Conservation (phyloP, 371 early-diverging fungal genomes). For the Syncephalastrum contaminatum region DNA sequence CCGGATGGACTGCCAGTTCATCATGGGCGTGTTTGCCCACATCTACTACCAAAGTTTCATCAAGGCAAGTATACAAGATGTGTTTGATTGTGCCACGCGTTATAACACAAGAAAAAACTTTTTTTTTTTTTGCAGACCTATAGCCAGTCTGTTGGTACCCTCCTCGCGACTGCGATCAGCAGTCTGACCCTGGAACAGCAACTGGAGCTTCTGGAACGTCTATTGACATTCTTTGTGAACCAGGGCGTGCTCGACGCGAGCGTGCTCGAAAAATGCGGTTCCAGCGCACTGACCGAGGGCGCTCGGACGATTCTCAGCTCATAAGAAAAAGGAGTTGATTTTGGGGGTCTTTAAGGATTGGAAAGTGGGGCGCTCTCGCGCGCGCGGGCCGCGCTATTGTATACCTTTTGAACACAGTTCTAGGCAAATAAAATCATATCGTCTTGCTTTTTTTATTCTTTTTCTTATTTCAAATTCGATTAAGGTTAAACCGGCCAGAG, state of each 20-base stretch:
- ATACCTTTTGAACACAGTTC: background rate
- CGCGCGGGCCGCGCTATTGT: slow-evolving; percentile 9
- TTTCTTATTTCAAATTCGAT: too few species aligned
- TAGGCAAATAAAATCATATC: too few species aligned
- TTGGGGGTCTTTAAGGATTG: too few species aligned
- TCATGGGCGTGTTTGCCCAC: slow-evolving; percentile 95
- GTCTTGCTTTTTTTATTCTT: too few species aligned
- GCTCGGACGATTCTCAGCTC: slow-evolving; percentile 5
- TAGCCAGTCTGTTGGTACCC: slow-evolving; percentile 53
- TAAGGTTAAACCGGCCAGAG: too few species aligned
- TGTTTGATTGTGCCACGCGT: background rate
- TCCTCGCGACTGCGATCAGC: slow-evolving; percentile 50
- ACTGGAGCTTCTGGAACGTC: slow-evolving; percentile 53
- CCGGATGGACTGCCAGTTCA: slow-evolving; percentile 97
- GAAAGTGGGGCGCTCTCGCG: slow-evolving; percentile 2
- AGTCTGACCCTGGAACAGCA: slow-evolving; percentile 52
- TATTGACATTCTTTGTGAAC: slow-evolving; percentile 59
- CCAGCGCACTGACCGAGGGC: slow-evolving; percentile 22
- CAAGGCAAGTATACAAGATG: slow-evolving; percentile 42
- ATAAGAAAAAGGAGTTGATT: background rate
- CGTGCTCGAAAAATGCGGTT: slow-evolving; percentile 38
- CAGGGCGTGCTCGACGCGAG: slow-evolving; percentile 52
- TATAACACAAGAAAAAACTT: background rate
- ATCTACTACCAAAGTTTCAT: slow-evolving; percentile 92
- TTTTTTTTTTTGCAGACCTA: slow-evolving; percentile 24